Base-by-base conservation (phyloP, 148 eudicot genomes). In the Rhododendron molle region DNA sequence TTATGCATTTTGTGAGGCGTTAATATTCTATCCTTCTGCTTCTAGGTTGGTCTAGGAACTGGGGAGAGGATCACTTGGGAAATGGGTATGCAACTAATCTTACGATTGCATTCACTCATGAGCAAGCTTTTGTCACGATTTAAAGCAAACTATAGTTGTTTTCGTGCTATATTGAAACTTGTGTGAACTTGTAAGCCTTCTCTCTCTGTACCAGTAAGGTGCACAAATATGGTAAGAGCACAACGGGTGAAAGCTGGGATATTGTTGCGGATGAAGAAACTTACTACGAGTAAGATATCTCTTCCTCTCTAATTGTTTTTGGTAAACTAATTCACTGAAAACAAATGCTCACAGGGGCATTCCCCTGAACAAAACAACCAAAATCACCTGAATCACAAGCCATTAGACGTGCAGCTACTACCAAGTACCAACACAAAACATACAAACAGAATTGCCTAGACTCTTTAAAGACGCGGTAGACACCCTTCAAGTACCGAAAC, bases 41-140 rank as follows among this genome's bases (percentile, higher is more conserved):
- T 83, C 44, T 83, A 96, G 99, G 98, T 88, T 96, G 99, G 98
- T 96, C 98, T 76, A 91, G 99, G 89, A 95, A 98, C 23, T 96
- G 99, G 99, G 99, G 98, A 78, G 99, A 96, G 89, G 99, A 96
- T 72, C 99, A 96, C 92, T 95, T 94, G 36, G 99, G 99, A 88
- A 96, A 96, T 76, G 97, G 98, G 99, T 96, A 94, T 71, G 97
- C 80, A 36, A 28, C 30, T 23, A 76, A 76, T 16, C 50, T 46
- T 30, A 23, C 5, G 18, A 8, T 60, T 10, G 26, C 43, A 7
- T 50, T 23, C 36, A 58, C 46, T 30, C 2, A 7, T 20, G 38
- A 60, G 38, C 81, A 69, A 54, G 56, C 54, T 21, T 85, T 44
- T 15, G 74, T 80, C 44, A 8, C 28, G 2, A 47, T 11, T 73